These are phyloP conservation scores for Gaultheria prostrata DNA, from an alignment of 148 eudicot species.

Conservation along the genomic window DNA sequence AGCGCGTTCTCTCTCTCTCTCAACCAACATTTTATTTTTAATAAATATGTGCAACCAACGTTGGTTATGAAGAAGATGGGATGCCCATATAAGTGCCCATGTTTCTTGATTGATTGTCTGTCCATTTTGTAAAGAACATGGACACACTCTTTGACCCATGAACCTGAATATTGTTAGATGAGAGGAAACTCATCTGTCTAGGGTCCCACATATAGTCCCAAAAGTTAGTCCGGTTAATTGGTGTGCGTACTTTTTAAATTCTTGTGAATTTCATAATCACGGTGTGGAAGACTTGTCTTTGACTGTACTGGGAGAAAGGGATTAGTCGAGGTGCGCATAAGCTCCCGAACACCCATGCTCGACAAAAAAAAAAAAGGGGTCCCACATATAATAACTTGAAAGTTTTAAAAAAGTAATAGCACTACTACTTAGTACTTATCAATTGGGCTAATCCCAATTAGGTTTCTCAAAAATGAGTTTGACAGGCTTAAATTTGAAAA, in stretches of 20 bases:
- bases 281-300: no score
- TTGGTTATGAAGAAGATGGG: constrained; percentile 6
- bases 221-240: no score
- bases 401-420: no score
- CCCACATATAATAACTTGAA: no score
- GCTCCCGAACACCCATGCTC: no score
- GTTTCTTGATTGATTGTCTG: not conserved
- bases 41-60: not conserved
- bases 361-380: no score
- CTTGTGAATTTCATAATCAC: no score
- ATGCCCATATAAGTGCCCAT: constrained; percentile 5
- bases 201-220: not conserved
- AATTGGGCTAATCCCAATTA: not conserved
- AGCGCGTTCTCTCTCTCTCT: not conserved
- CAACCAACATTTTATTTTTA: not conserved
- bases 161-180: not conserved
- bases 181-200: not conserved
- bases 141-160: not conserved
- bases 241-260: no score
- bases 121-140: not conserved
- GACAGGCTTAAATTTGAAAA: not conserved
- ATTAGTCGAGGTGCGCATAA: no score
- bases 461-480: not conserved
- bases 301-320: no score
- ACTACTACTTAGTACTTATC: not conserved